Evolutionary conservation across 768 basidiomycete species (phyloP).

Genomic region (Sporobolomyces roseus): DNA sequence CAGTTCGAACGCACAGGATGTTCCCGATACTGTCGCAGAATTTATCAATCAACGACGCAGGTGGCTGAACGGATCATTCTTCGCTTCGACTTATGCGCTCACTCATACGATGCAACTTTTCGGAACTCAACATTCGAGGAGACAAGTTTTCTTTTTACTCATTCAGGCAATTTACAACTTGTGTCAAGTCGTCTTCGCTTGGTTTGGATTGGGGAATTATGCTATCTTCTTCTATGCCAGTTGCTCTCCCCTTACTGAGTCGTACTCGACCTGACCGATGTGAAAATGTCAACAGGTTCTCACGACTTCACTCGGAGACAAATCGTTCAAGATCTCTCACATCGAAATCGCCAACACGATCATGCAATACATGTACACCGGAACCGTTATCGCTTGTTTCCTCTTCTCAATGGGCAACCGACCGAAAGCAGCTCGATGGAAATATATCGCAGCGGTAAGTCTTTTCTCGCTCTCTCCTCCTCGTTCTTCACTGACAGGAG

Average conservation of each 20-base stretch:
- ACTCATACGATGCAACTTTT: conserved; percentile 77
- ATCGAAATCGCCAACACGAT: conserved; percentile 42
- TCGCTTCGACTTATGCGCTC: conserved; percentile 88
- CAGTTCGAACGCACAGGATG: no score
- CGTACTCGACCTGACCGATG: no score
- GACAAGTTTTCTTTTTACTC: conserved; percentile 69
- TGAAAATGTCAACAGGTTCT: conserved; percentile 54
- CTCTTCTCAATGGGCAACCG: conserved; percentile 89
- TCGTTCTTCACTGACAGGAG: background rate
- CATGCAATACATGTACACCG: conserved; percentile 71
- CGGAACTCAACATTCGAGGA: conserved; percentile 72
- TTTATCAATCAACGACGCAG: conserved; percentile 58
- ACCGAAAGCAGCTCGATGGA: conserved; percentile 60
- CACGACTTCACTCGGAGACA: conserved; percentile 78
- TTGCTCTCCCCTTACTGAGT: background rate
- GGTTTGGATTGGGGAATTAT: conserved; percentile 66
- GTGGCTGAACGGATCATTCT: conserved; percentile 73
- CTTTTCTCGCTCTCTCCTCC: conserved; percentile 34
- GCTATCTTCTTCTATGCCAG: conserved; percentile 39
- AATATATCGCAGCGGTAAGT: conserved; percentile 70
- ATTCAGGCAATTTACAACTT: conserved; percentile 81
- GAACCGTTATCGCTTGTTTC: conserved; percentile 81
- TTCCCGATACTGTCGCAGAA: conserved; percentile 82
- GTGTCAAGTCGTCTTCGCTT: conserved; percentile 80
- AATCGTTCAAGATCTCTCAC: conserved; percentile 55